Conservation (phyloP, 73 alveolate species). For the Blepharisma stoltei region DNA sequence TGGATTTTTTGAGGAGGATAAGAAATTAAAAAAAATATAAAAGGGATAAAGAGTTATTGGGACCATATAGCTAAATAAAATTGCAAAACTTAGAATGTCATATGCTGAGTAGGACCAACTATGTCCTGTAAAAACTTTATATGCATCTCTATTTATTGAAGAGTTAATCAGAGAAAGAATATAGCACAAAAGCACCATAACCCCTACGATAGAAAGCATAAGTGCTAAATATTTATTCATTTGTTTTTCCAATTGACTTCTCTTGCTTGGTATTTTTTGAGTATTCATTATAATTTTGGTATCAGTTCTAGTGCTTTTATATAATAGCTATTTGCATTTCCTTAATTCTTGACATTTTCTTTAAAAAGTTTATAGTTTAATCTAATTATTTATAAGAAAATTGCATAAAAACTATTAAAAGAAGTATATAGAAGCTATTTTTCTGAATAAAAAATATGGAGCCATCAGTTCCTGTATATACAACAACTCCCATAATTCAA, state of each 20-base stretch:
- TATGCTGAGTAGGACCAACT: background rate
- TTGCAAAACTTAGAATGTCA: conserved; percentile 59
- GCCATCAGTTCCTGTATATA: conserved; percentile 33
- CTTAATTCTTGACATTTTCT: too few species aligned
- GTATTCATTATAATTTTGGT: conserved; percentile 27
- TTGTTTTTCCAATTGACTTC: conserved; percentile 71
- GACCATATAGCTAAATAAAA: conserved; percentile 68
- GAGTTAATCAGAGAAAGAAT: conserved; percentile 20
- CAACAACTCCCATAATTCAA: conserved; percentile 17
- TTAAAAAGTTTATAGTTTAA: too few species aligned
- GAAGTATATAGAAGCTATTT: too few species aligned
- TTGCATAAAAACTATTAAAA: too few species aligned
- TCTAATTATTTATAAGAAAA: too few species aligned
- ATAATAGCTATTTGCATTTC: too few species aligned
- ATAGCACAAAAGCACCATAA: background rate
- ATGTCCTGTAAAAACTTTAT: conserved; percentile 3
- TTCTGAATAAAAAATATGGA: too few species aligned
- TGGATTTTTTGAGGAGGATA: too few species aligned
- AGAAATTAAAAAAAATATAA: too few species aligned
- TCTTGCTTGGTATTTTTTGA: conserved; percentile 61
- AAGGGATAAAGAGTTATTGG: conserved; percentile 87
- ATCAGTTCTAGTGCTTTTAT: conserved; percentile 59
- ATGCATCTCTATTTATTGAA: background rate
- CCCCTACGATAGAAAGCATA: conserved; percentile 2
- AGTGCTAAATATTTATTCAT: conserved; percentile 65